Evolutionary conservation across 2,329 filamentous ascomycete species (phyloP).

Genomic region (Aphanocladium album): DNA sequence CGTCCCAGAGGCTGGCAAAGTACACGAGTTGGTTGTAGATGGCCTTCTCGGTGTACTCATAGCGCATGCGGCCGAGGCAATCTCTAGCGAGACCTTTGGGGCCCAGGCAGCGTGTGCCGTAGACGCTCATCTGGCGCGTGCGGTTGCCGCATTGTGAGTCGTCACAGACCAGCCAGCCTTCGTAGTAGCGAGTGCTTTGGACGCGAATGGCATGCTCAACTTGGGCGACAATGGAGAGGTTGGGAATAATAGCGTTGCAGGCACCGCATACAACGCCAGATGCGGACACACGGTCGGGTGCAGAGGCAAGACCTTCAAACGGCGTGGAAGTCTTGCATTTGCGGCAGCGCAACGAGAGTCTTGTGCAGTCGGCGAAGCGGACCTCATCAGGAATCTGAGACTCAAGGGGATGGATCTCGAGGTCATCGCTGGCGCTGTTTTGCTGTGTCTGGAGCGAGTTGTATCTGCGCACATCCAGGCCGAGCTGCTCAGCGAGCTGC

Average conservation of each 20-base stretch:
- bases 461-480: constrained; percentile 86
- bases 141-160: constrained; percentile 81
- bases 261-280: constrained; percentile 69
- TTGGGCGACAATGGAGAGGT: constrained; percentile 75
- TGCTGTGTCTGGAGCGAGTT: constrained; percentile 40
- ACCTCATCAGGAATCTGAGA: constrained; percentile 89
- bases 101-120: constrained; percentile 83
- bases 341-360: constrained; percentile 74
- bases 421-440: constrained; percentile 51
- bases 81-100: constrained; percentile 78
- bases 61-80: constrained; percentile 82
- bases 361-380: constrained; percentile 76
- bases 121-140: constrained; percentile 89
- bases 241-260: constrained; percentile 62
- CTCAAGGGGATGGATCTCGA: constrained; percentile 85
- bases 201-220: constrained; percentile 77
- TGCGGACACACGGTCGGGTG: constrained; percentile 59
- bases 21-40: constrained; percentile 95
- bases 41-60: constrained; percentile 81
- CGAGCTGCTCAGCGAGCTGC: constrained; percentile 86
- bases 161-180: constrained; percentile 86
- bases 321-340: constrained; percentile 66
- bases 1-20: constrained; percentile 78
- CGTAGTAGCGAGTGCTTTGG: constrained; percentile 80
- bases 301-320: constrained; percentile 69